These are phyloP conservation scores for Biscogniauxia marginata DNA, from an alignment of 2,329 filamentous ascomycete genomes.

Conservation along the genomic window DNA sequence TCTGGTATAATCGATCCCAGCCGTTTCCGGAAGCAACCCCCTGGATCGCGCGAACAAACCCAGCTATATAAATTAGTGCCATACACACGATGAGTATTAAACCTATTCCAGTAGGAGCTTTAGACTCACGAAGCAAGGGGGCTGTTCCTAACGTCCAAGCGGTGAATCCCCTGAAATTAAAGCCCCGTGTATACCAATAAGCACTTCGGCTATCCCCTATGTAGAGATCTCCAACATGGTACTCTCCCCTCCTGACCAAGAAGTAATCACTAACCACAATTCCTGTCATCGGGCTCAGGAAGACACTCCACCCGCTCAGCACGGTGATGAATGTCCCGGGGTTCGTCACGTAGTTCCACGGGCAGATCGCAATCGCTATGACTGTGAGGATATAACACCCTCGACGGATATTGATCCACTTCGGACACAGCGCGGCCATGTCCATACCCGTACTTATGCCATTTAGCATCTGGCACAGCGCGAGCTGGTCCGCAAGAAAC, in stretches of 20 bases:
- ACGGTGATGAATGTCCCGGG: slow-evolving; percentile 42
- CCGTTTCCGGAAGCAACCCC: neutral
- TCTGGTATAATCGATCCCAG: neutral
- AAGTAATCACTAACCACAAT: slow-evolving; percentile 47
- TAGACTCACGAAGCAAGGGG: neutral
- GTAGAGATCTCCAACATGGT: slow-evolving; percentile 47
- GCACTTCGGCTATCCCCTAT: neutral
- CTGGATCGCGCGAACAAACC: neutral
- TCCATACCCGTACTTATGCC: slow-evolving; percentile 43
- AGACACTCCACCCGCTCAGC: slow-evolving; percentile 38
- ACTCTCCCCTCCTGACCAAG: slow-evolving; percentile 36
- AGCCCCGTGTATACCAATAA: neutral
- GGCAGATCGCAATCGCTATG: slow-evolving; percentile 40
- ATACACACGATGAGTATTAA: neutral
- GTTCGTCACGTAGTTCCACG: slow-evolving; percentile 45
- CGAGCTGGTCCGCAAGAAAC: slow-evolving; percentile 35
- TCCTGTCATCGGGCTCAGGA: slow-evolving; percentile 47
- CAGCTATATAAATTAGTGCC: neutral
- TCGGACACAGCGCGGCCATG: slow-evolving; percentile 43
- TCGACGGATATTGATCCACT: slow-evolving; percentile 47
- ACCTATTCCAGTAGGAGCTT: neutral
- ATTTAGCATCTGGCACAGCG: slow-evolving; percentile 28
- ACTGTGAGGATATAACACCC: slow-evolving; percentile 43
- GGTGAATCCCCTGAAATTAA: neutral
- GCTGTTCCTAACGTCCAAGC: neutral